Percentiles rank a stretch among this genome's conserved stretches.
phyloP scores from a whole-genome alignment of 1,284 basidiomycete species.

The Apiotrichum veenhuisii region DNA sequence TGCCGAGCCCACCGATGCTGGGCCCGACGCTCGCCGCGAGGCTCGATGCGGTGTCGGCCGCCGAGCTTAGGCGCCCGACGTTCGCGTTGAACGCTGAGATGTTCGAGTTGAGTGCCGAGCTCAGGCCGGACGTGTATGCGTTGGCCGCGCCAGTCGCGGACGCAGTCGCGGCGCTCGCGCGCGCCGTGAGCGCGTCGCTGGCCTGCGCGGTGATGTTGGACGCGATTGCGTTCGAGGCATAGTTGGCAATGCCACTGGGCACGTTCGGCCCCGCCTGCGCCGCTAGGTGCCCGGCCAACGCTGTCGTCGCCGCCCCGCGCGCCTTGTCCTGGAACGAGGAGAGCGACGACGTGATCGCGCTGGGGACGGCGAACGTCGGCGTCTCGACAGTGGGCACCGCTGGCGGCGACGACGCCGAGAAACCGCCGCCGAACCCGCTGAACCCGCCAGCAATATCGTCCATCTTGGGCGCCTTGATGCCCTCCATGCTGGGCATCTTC shows the following conservation, averaged over 20 bases:
- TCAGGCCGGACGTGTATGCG: background rate
- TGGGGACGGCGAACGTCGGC: background rate
- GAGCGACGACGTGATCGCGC: background rate
- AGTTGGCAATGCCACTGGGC: background rate
- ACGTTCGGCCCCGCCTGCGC: background rate
- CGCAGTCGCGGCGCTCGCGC: background rate
- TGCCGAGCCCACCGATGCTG: background rate
- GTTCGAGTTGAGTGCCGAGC: background rate
- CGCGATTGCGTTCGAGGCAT: background rate
- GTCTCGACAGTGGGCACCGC: background rate
- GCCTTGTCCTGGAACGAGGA: background rate
- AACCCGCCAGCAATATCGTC: background rate
- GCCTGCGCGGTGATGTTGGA: background rate
- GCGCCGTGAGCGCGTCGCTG: background rate
- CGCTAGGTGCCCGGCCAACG: background rate
- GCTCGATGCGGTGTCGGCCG: background rate
- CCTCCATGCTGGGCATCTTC: background rate
- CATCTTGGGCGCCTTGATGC: background rate
- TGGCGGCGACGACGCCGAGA: background rate
- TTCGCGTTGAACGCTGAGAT: background rate
- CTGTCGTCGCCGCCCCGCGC: background rate
- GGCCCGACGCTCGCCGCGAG: background rate
- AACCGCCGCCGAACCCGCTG: background rate
- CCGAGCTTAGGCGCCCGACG: background rate
- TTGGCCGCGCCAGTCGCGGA: background rate